These are phyloP conservation scores for Blumeria graminis DNA, from an alignment of 2,329 filamentous ascomycete genomes.

Conservation along the genomic window DNA sequence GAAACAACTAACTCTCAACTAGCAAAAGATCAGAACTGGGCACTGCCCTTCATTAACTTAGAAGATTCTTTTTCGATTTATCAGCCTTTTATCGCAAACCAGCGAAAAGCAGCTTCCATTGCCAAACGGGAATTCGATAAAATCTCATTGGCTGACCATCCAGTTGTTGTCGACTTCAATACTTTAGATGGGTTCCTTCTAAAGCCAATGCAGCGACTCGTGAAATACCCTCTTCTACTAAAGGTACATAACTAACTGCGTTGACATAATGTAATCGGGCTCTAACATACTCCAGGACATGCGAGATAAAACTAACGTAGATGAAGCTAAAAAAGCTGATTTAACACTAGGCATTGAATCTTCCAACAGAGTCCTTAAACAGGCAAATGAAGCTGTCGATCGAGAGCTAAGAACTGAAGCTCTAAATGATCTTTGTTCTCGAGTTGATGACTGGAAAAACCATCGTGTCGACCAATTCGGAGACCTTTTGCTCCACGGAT, in stretches of 20 bases:
- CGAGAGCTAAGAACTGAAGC: conserved; percentile 67
- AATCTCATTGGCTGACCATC: conserved; percentile 49
- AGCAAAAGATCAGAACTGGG: conserved; percentile 65
- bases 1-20: conserved; percentile 83
- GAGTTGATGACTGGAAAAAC: conserved; percentile 95
- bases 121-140: conserved; percentile 73
- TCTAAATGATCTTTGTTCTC: conserved; percentile 50
- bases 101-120: conserved; percentile 69
- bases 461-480: conserved; percentile 83
- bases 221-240: conserved; percentile 80
- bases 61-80: conserved; percentile 82
- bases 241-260: conserved; percentile 29
- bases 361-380: conserved; percentile 56
- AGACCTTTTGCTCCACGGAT: conserved; percentile 64
- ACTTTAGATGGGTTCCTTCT: conserved; percentile 78
- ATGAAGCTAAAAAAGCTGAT: conserved; percentile 46
- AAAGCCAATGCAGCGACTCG: conserved; percentile 87
- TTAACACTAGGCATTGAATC: conserved; percentile 55
- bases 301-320: conserved; percentile 55
- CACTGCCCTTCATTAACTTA: conserved; percentile 65
- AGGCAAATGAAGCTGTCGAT: conserved; percentile 79
- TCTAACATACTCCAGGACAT: conserved; percentile 35
- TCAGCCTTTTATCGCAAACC: conserved; percentile 91
- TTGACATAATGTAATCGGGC: neutral
- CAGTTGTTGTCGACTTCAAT: conserved; percentile 67